These are phyloP conservation scores for Umbelopsis sp. DNA, from an alignment of 192 early-diverging fungal species.

Conservation along the genomic window DNA sequence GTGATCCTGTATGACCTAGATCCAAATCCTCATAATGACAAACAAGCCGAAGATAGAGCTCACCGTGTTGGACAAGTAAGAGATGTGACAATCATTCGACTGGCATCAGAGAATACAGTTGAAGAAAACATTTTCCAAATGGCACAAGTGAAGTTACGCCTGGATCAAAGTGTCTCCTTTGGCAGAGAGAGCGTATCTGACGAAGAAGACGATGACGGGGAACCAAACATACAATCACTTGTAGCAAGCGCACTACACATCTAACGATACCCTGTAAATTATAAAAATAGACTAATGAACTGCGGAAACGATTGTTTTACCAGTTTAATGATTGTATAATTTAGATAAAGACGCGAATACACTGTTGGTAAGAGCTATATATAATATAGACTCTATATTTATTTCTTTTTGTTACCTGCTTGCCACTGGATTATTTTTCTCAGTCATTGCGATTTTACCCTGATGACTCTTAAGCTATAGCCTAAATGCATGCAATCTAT, in stretches of 20 bases:
- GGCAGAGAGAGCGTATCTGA: constrained; percentile 17
- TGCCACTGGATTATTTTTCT: too few relatives aligned
- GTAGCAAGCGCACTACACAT: background rate
- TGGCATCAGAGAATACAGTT: constrained; percentile 67
- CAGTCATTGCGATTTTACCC: too few relatives aligned
- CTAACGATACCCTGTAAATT: constrained; percentile 2
- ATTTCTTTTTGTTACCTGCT: too few relatives aligned
- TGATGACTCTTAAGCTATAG: too few relatives aligned
- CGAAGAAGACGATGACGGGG: background rate
- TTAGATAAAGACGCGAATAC: background rate
- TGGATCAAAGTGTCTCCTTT: constrained; percentile 53
- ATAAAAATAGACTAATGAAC: background rate
- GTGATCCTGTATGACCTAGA: constrained; percentile 81
- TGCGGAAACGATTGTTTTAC: background rate
- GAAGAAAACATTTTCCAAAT: constrained; percentile 69
- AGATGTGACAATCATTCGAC: constrained; percentile 74
- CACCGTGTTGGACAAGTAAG: constrained; percentile 87
- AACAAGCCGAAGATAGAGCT: constrained; percentile 86
- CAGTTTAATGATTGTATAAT: background rate
- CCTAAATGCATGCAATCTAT: background rate
- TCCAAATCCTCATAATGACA: constrained; percentile 87
- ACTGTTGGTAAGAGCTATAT: too few relatives aligned
- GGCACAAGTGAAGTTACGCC: constrained; percentile 61
- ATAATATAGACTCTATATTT: too few relatives aligned
- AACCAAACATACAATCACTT: background rate